A percentile compares a stretch with the other conserved stretches of the same genome.
Evolutionary conservation across 192 early-diverging fungal species (phyloP).

Genomic region (Rhizophlyctis rosea): DNA sequence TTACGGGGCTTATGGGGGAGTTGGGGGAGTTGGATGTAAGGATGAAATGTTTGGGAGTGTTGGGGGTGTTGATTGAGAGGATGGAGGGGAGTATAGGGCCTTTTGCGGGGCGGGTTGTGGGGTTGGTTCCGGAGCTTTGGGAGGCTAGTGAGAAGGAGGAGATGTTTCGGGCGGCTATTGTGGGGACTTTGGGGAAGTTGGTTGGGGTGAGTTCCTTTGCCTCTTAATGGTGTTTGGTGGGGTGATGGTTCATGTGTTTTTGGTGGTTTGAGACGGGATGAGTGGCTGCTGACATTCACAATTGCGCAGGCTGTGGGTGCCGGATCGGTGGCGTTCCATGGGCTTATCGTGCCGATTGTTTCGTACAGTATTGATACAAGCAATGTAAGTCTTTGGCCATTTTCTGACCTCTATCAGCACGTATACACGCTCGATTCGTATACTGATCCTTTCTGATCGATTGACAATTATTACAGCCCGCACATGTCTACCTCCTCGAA

Average conservation of each 20-base stretch:
- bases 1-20: constrained; percentile 59
- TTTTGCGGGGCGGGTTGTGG: constrained; percentile 67
- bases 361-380: constrained; percentile 67
- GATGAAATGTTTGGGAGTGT: constrained; percentile 69
- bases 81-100: constrained; percentile 74
- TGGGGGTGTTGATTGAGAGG: constrained; percentile 73
- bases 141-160: constrained; percentile 68
- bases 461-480: too few species aligned
- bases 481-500: constrained; percentile 81
- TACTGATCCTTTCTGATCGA: constrained; percentile 3
- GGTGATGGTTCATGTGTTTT: too few species aligned
- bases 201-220: too few species aligned
- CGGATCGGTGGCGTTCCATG: constrained; percentile 69
- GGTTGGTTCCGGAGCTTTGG: constrained; percentile 80
- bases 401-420: not conserved
- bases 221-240: too few species aligned
- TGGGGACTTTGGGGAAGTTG: constrained; percentile 75
- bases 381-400: constrained; percentile 33
- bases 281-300: constrained; percentile 27
- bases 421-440: not conserved
- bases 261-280: constrained; percentile 30
- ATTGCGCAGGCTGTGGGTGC: too few species aligned
- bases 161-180: constrained; percentile 75
- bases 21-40: constrained; percentile 72
- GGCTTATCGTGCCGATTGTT: constrained; percentile 72